phyloP scores from a whole-genome alignment of 1,284 basidiomycete genomes.

The Apiotrichum veenhuisii region DNA sequence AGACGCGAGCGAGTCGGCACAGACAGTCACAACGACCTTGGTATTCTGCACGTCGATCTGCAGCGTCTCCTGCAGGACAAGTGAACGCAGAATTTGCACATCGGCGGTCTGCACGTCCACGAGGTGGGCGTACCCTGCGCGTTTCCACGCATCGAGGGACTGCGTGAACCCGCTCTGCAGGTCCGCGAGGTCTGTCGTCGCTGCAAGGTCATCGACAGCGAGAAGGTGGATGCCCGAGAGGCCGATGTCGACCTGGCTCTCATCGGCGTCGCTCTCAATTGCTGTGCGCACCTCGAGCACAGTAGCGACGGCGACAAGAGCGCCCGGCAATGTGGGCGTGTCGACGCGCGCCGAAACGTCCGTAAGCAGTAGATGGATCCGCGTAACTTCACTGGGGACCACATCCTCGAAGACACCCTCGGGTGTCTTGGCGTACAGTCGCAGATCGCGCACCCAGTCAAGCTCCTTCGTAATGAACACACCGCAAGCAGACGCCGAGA shows the following conservation, averaged over 20 bases:
- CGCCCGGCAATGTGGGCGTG: slow-evolving; percentile 62
- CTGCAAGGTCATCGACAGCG: slow-evolving; percentile 61
- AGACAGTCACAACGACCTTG: slow-evolving; percentile 41
- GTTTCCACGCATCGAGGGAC: slow-evolving; percentile 60
- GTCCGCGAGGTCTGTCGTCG: slow-evolving; percentile 25
- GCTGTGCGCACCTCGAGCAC: slow-evolving; percentile 66
- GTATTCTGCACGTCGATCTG: slow-evolving; percentile 30
- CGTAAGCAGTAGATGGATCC: slow-evolving; percentile 61
- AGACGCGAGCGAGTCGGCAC: slow-evolving; percentile 49
- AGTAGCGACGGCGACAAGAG: slow-evolving; percentile 63
- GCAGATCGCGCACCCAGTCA: slow-evolving; percentile 63
- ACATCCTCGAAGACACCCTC: slow-evolving; percentile 93
- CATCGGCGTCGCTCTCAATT: slow-evolving; percentile 62
- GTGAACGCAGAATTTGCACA: slow-evolving; percentile 44
- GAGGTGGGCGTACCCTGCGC: slow-evolving; percentile 60
- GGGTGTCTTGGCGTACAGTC: slow-evolving; percentile 71
- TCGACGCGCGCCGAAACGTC: slow-evolving; percentile 65
- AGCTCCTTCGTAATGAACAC: slow-evolving; percentile 63
- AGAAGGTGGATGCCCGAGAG: slow-evolving; percentile 56
- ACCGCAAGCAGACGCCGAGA: slow-evolving; percentile 65
- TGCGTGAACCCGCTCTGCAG: slow-evolving; percentile 22
- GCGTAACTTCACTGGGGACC: slow-evolving; percentile 81
- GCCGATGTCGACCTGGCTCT: slow-evolving; percentile 56
- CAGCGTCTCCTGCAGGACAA: slow-evolving; percentile 23
- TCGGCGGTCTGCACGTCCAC: slow-evolving; percentile 59